Evolutionary conservation across 208 protist species (phyloP).

Genomic region (Leishmania mexicana): DNA sequence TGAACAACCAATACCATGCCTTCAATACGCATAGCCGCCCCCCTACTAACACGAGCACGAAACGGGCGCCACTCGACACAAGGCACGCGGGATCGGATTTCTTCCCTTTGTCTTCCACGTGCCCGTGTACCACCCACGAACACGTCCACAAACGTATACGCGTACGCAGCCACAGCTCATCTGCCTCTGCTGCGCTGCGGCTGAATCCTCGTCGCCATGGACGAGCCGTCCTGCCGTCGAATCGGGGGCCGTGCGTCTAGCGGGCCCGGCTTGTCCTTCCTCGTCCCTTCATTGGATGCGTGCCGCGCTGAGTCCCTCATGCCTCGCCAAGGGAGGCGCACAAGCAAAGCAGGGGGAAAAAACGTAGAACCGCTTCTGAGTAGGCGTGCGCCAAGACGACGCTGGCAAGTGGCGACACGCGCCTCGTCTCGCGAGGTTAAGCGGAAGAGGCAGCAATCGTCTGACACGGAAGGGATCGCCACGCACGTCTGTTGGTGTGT

Average conservation of each 20-base stretch:
- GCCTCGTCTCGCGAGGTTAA: too few species aligned
- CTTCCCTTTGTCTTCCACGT: not conserved
- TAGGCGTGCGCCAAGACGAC: not conserved
- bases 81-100: too few species aligned
- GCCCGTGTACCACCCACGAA: not conserved
- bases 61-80: too few species aligned
- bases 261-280: too few species aligned
- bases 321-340: not conserved
- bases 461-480: not conserved
- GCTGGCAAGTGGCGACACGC: not conserved
- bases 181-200: too few species aligned
- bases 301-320: too few species aligned
- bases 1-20: not conserved
- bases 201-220: too few species aligned
- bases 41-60: not conserved
- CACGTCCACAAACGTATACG: not conserved
- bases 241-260: too few species aligned
- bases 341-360: not conserved
- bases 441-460: not conserved
- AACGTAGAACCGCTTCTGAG: not conserved
- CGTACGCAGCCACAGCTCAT: not conserved
- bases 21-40: not conserved
- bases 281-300: too few species aligned
- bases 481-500: not conserved
- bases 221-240: too few species aligned